Conservation (phyloP, 2,329 filamentous ascomycete genomes). For the Kalaharituber pfeilii region DNA sequence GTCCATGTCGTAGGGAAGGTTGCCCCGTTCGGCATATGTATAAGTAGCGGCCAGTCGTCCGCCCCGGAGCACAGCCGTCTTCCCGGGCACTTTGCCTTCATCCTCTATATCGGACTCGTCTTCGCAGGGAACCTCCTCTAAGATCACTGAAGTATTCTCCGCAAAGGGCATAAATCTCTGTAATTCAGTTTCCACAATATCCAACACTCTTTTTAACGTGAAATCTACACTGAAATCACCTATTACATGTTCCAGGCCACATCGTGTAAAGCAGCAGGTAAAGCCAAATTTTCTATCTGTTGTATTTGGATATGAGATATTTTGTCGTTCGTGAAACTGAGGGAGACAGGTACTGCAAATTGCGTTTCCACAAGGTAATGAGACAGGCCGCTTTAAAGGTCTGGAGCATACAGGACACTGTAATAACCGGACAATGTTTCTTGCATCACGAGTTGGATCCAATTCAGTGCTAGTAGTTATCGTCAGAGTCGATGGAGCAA, state of each 20-base stretch:
- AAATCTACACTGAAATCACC: constrained; percentile 66
- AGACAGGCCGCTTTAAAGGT: constrained; percentile 50
- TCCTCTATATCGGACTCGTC: constrained; percentile 29
- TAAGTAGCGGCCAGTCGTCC: constrained; percentile 50
- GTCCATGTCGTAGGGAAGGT: constrained; percentile 20
- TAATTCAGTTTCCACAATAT: constrained; percentile 40
- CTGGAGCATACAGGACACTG: constrained; percentile 61
- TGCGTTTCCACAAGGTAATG: constrained; percentile 64
- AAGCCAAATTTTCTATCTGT: constrained; percentile 52
- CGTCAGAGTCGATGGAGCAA: background rate
- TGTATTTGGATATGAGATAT: constrained; percentile 61
- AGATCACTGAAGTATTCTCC: constrained; percentile 26
- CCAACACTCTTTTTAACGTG: constrained; percentile 52
- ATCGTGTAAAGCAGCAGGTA: constrained; percentile 51
- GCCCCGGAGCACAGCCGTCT: constrained; percentile 32
- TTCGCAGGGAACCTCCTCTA: constrained; percentile 30
- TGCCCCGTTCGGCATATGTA: constrained; percentile 34
- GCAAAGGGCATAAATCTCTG: constrained; percentile 26
- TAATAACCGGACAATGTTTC: constrained; percentile 52
- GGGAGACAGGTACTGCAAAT: constrained; percentile 64
- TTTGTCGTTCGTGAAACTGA: constrained; percentile 41
- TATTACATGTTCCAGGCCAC: constrained; percentile 52
- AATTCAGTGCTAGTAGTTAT: constrained; percentile 24
- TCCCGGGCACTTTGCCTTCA: constrained; percentile 21
- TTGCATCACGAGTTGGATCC: constrained; percentile 38